Evolutionary conservation across 331 rosid genomes (phyloP), one percentile per base, ranked within the genome.

Genomic region (Pyracantha coccinea): DNA sequence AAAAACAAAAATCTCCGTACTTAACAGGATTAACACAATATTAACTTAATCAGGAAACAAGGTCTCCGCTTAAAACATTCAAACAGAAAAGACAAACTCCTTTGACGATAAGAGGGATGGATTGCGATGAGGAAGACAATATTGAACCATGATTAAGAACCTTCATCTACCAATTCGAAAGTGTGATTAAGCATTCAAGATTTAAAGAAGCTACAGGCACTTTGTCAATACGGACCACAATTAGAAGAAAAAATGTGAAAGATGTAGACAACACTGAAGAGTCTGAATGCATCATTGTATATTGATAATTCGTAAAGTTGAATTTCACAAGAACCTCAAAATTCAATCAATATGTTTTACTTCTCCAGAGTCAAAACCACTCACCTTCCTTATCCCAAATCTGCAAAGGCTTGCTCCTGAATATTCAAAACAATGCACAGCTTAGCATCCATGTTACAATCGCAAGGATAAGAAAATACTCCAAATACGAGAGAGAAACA

Each of bases 341-440:
- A 55, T 38, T 33, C 16, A 27, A 31, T 20, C 19, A 55, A 15
- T 0, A 4, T 19, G 35, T 33, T 32, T 15, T 35, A 35, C 44
- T 35, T 35, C 44, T 35, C 44, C 44, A 41, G 8, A 62, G 55
- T 41, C n/a, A 62, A 84, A 63, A 24, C 65, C 41, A 60, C 10
- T 44, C 66, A 89, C 98, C 97, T 91, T 93, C 98, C 83, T 93
- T 93, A 77, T 93, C 98, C 98, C 98, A 91, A 78, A 93, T 93
- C 93, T 91, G 98, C 75, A 93, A 74, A 47, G 98, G 97, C 66
- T 92, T 92, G 84, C 96, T 92, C 93, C 97, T 92, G 62, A 28
- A 27, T 14, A 78, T n/a, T 66, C 55, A 64, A 52, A 50, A 67
- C 29, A 76, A 72, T 21, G 13, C 14, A 15, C 24, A 72, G 47